phyloP scores from a whole-genome alignment of 192 early-diverging fungal species.

The Phycomyces nitens region DNA sequence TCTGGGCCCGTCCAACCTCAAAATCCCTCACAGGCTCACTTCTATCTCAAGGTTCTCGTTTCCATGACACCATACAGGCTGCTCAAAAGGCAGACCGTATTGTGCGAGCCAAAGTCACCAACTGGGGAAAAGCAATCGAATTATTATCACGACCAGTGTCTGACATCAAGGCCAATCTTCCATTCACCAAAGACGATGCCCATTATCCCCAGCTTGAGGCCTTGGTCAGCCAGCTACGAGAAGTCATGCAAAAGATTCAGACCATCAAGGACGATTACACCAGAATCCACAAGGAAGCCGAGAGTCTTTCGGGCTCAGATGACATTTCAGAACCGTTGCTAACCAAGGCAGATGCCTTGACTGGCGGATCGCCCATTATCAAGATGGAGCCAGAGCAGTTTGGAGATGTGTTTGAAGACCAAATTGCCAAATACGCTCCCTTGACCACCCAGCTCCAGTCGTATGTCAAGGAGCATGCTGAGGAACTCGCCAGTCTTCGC shows the following conservation, averaged over 20 bases:
- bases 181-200: constrained; percentile 10
- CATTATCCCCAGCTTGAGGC: constrained; percentile 9
- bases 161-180: constrained; percentile 14
- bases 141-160: constrained; percentile 36
- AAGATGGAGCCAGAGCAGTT: constrained; percentile 75
- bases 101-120: constrained; percentile 55
- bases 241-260: constrained; percentile 9
- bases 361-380: constrained; percentile 53
- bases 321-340: constrained; percentile 68
- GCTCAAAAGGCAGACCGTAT: constrained; percentile 57
- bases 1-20: constrained; percentile 59
- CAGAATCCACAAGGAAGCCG: constrained; percentile 54
- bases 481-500: constrained; percentile 56
- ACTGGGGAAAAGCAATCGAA: constrained; percentile 56
- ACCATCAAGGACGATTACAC: constrained; percentile 26
- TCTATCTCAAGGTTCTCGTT: constrained; percentile 47
- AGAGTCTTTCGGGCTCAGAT: constrained; percentile 61
- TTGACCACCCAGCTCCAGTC: constrained; percentile 38
- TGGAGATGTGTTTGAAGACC: constrained; percentile 64
- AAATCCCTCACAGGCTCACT: constrained; percentile 51
- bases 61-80: constrained; percentile 51
- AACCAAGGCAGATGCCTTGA: constrained; percentile 60
- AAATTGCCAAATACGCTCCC: constrained; percentile 62
- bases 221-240: constrained; percentile 3
- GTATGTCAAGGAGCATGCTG: constrained; percentile 44